Evolutionary conservation across 2,329 filamentous ascomycete species (phyloP).

Genomic region (Cercospora janseana): DNA sequence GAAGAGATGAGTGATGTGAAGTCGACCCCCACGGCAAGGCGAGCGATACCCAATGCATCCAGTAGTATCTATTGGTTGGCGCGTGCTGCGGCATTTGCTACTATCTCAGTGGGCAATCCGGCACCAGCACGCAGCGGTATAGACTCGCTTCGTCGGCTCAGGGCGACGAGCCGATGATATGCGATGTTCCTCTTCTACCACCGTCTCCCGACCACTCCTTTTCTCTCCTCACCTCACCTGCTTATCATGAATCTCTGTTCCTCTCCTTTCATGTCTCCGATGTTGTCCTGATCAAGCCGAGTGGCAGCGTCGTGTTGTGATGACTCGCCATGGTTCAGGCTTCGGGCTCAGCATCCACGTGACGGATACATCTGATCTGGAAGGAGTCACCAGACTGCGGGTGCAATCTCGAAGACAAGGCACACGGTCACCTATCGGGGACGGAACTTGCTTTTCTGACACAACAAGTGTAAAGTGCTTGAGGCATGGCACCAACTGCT

Average conservation of each 20-base stretch:
- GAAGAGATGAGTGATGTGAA: too few species aligned
- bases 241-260: neutral
- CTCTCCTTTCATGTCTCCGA: neutral
- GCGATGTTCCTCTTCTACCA: conserved; percentile 10
- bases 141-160: neutral
- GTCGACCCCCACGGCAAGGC: too few species aligned
- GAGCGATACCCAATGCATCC: too few species aligned
- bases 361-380: neutral
- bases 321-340: neutral
- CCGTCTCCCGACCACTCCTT: conserved; percentile 10
- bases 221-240: conserved; percentile 8
- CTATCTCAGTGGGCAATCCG: too few species aligned
- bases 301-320: neutral
- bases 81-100: neutral
- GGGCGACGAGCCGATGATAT: conserved; percentile 6
- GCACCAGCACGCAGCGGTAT: conserved; percentile 1
- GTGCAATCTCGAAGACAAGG: neutral
- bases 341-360: neutral
- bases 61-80: too few species aligned
- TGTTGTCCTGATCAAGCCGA: neutral
- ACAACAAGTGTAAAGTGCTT: too few species aligned
- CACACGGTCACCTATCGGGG: too few species aligned
- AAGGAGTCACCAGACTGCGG: neutral
- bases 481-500: too few species aligned
- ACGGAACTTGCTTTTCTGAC: too few species aligned